Conservation (phyloP, 139 green algal genomes). For the Chlamydomonas eustigma region DNA sequence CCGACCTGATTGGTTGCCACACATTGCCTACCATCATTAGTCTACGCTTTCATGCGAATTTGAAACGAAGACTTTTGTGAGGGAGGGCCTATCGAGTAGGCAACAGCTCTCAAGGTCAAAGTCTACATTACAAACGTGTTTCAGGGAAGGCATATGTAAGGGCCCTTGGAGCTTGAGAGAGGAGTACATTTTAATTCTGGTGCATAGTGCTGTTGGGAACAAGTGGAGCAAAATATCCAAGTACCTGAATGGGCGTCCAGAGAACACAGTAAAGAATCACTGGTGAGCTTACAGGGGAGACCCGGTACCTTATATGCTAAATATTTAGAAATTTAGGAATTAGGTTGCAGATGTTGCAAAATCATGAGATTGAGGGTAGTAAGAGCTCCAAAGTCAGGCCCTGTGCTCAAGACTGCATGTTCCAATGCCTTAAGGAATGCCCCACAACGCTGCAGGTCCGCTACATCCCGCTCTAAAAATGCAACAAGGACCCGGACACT, state of each 20-base stretch:
- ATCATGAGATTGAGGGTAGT: background rate
- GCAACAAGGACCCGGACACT: background rate
- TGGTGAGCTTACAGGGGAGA: constrained; percentile 37
- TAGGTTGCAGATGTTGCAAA: background rate
- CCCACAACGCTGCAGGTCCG: background rate
- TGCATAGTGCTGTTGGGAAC: constrained; percentile 63
- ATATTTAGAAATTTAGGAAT: no score
- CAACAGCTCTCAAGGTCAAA: no score
- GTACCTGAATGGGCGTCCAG: constrained; percentile 66
- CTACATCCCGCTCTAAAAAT: background rate
- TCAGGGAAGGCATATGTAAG: constrained; percentile 16
- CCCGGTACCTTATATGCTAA: no score
- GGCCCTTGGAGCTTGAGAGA: constrained; percentile 25
- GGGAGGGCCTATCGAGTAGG: no score
- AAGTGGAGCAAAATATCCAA: constrained; percentile 74
- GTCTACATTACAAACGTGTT: no score
- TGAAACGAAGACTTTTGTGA: background rate
- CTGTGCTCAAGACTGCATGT: no score
- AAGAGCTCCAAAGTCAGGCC: background rate
- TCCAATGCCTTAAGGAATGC: no score
- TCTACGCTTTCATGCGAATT: background rate
- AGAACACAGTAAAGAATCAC: constrained; percentile 93
- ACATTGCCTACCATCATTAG: background rate
- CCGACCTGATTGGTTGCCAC: background rate
- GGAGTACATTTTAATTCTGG: constrained; percentile 38